phyloP scores from a whole-genome alignment of 2,329 filamentous ascomycete species.

The Fusarium sp. region DNA sequence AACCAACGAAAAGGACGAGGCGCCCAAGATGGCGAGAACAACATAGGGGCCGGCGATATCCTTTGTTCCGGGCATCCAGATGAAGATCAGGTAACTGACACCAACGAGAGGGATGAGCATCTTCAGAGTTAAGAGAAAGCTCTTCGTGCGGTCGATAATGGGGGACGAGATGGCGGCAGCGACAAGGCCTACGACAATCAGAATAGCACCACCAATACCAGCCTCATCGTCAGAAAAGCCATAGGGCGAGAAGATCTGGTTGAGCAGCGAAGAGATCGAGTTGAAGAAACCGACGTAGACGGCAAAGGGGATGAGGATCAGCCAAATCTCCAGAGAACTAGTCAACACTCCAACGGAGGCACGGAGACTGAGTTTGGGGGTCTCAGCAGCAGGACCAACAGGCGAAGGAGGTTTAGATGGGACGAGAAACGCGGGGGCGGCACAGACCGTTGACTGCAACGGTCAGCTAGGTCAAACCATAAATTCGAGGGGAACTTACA shows the following conservation, averaged over 20 bases:
- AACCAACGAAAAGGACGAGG: constrained; percentile 82
- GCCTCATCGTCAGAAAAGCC: constrained; percentile 86
- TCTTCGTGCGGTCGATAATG: constrained; percentile 86
- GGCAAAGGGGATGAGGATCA: constrained; percentile 83
- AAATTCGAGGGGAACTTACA: constrained; percentile 60
- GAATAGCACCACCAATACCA: constrained; percentile 87
- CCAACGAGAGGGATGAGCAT: constrained; percentile 80
- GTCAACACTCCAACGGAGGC: constrained; percentile 66
- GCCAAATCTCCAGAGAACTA: constrained; percentile 78
- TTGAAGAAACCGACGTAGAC: constrained; percentile 96
- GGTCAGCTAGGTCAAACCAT: constrained; percentile 25
- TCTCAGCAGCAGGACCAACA: constrained; percentile 74
- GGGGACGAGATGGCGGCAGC: constrained; percentile 81
- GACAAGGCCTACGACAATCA: constrained; percentile 90
- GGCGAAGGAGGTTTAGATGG: constrained; percentile 83
- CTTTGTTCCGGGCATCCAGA: constrained; percentile 78
- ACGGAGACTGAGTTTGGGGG: constrained; percentile 66
- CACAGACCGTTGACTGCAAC: constrained; percentile 60
- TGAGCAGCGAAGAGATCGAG: constrained; percentile 86
- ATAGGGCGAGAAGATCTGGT: constrained; percentile 90
- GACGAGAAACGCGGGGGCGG: constrained; percentile 84
- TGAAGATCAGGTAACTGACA: constrained; percentile 79
- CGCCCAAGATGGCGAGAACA: constrained; percentile 82
- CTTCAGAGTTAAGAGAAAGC: constrained; percentile 80
- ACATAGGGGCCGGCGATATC: constrained; percentile 78